Percentiles rank a stretch among this genome's conserved stretches.
Evolutionary conservation across 331 rosid species (phyloP).

Genomic region (Quercus phellos): DNA sequence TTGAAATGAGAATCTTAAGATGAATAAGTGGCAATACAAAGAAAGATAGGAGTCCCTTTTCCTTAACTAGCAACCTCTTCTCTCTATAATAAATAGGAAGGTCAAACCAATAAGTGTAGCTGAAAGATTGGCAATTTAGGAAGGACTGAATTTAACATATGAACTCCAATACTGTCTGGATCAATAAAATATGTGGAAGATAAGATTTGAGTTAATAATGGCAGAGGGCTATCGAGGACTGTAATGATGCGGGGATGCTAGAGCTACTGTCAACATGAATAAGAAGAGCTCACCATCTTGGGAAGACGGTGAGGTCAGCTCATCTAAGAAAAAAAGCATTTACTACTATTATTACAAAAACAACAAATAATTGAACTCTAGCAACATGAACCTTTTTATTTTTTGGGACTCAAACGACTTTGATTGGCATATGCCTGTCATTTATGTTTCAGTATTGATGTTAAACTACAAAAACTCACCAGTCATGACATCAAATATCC

Average conservation of each 20-base stretch:
- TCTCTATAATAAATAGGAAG: not conserved
- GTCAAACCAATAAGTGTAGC: not conserved
- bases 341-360: no score
- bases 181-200: no score
- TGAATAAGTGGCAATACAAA: no score
- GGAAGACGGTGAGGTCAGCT: not conserved
- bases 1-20: no score
- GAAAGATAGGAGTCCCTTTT: not conserved
- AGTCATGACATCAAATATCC: constrained; percentile 6
- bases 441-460: not conserved
- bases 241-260: not conserved
- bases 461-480: not conserved
- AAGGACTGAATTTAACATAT: not conserved
- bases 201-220: not conserved
- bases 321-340: not conserved
- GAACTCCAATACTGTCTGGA: not conserved
- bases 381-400: not conserved
- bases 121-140: not conserved
- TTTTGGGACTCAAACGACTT: not conserved
- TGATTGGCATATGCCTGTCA: not conserved
- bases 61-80: not conserved
- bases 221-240: not conserved
- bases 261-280: not conserved
- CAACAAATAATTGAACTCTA: not conserved
- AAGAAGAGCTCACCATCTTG: not conserved